Evolutionary conservation across 2,329 filamentous ascomycete genomes (phyloP), one percentile per base, ranked within the genome.

Genomic region (Pseudopyricularia javanii): DNA sequence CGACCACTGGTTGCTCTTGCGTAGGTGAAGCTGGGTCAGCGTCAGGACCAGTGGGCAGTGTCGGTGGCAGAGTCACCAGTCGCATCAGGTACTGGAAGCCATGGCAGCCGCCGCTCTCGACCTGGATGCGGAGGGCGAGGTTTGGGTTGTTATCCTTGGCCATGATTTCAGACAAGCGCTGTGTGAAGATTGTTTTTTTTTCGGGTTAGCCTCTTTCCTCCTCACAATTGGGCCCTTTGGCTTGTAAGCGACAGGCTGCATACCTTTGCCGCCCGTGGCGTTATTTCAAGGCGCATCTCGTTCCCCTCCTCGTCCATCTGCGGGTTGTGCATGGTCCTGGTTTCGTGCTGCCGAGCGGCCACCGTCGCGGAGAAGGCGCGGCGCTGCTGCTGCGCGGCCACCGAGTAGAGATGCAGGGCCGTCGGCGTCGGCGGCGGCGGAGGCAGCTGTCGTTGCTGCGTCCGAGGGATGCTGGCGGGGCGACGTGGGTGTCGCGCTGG

Each of bases 51-150:
- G 55, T 12, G 1, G 64, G 60, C 2, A 68, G 56, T 0, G 60
- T 53, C 1, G 65, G 54, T 0, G 80, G 80, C 1, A 85, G 69
- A 0, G 79, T 80, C 2, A 88, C 85, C 4, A 97, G 76, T 15
- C 84, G 88, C 88, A 98, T 95, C 48, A 95, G 73, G 65, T 98
- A 98, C 66, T 98, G 93, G 68, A 98, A 98, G 50, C 93, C 93
- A 69, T 98, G 93, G 67, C 93, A 98, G 53, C 93, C 93, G 57
- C 93, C 93, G 54, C 86, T 89, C 64, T 95, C 90, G 54, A 98
- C 91, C 56, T 87, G 85, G 59, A 98, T 87, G 51, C 91, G 87
- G n/a, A 98, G 78, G 24, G 90, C 88, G 32, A 95, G 80, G 62
- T 86, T 75, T 2, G 88, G 88, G 65, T 95, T 94, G 17, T 66